These are phyloP conservation scores for Perkinsus olseni DNA, from an alignment of 169 alveolate species.

Conservation along the genomic window DNA sequence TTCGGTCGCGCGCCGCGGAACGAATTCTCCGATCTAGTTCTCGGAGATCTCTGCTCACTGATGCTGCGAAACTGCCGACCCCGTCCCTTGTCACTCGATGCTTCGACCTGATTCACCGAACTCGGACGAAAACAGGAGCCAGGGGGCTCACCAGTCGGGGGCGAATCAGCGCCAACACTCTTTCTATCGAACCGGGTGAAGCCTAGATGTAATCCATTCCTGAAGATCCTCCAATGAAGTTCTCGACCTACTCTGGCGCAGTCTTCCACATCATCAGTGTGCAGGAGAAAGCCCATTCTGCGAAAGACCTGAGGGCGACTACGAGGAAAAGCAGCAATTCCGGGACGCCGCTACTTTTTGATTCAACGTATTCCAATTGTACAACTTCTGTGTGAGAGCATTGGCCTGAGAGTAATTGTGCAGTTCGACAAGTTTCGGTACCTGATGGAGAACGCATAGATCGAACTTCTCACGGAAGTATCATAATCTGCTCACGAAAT, in stretches of 20 bases:
- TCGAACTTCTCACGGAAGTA: too few species aligned
- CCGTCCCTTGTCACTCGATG: too few species aligned
- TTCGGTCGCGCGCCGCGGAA: too few species aligned
- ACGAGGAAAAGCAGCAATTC: too few species aligned
- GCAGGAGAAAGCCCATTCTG: neutral
- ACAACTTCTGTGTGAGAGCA: constrained; percentile 26
- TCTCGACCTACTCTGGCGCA: too few species aligned
- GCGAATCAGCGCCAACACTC: neutral
- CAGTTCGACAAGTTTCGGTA: constrained; percentile 36
- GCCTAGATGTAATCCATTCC: neutral
- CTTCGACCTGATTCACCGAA: too few species aligned
- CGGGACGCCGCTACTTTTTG: constrained; percentile 14
- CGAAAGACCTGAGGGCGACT: neutral
- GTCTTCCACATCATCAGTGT: constrained; percentile 3
- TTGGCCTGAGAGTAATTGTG: constrained; percentile 37
- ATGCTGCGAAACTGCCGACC: too few species aligned
- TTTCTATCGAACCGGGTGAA: neutral
- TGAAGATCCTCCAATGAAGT: too few species aligned
- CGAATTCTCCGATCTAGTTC: too few species aligned
- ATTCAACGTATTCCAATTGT: constrained; percentile 41
- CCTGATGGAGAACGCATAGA: neutral
- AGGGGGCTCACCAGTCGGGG: too few species aligned
- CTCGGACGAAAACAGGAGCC: too few species aligned
- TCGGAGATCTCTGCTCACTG: too few species aligned
- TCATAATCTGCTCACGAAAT: constrained; percentile 31